Evolutionary conservation across 768 basidiomycete genomes (phyloP).

Genomic region (Boletus rubescentipes): DNA sequence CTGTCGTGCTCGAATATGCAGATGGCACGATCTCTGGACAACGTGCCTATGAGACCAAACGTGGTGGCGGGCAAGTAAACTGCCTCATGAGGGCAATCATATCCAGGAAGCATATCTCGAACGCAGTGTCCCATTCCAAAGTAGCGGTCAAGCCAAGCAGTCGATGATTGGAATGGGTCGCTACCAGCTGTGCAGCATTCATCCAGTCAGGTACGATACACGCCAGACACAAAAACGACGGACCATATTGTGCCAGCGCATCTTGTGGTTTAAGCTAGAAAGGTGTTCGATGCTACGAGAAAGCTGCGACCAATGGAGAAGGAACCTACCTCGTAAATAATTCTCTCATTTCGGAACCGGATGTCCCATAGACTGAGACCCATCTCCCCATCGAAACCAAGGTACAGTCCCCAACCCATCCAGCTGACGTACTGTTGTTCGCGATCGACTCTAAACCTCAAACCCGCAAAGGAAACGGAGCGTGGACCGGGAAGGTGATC

Average conservation of each 20-base stretch:
- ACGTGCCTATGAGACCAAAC: conserved; percentile 42
- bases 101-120: conserved; percentile 63
- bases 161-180: conserved; percentile 59
- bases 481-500: conserved; percentile 66
- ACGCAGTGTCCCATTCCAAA: conserved; percentile 61
- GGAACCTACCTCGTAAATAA: conserved; percentile 54
- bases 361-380: conserved; percentile 62
- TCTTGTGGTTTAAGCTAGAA: conserved; percentile 57
- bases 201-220: background rate
- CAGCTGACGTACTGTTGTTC: conserved; percentile 57
- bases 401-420: conserved; percentile 65
- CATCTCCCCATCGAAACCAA: conserved; percentile 68
- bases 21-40: conserved; percentile 52
- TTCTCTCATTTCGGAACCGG: conserved; percentile 53
- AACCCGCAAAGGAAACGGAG: conserved; percentile 57
- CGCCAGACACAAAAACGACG: background rate
- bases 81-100: conserved; percentile 66
- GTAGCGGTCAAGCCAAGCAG: conserved; percentile 61
- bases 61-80: conserved; percentile 60
- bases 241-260: conserved; percentile 59
- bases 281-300: background rate
- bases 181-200: conserved; percentile 43
- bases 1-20: conserved; percentile 66
- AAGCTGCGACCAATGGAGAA: too few species aligned
- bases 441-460: conserved; percentile 55